phyloP scores from a whole-genome alignment of 2,329 filamentous ascomycete species.

The Aspergillus intermedius region DNA sequence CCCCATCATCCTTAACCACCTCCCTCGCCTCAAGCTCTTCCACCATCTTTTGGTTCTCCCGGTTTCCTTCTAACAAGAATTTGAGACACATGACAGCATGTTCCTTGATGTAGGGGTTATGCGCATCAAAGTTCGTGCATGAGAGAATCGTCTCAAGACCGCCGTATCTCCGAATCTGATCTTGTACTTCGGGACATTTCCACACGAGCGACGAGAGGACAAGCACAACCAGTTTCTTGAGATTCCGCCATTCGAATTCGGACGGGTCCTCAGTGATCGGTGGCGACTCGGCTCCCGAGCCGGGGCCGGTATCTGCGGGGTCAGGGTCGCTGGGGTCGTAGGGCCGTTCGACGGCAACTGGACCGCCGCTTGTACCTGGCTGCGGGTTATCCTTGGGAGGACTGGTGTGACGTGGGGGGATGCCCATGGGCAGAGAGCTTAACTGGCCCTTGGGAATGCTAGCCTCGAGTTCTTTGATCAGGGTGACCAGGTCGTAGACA shows the following conservation, averaged over 20 bases:
- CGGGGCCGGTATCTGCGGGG: conserved; percentile 36
- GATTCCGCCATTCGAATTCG: conserved; percentile 68
- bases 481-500: conserved; percentile 76
- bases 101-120: conserved; percentile 91
- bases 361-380: conserved; percentile 24
- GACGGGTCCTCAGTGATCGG: conserved; percentile 55
- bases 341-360: conserved; percentile 57
- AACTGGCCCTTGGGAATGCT: conserved; percentile 79
- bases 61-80: conserved; percentile 52
- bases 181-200: conserved; percentile 76
- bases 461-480: conserved; percentile 79
- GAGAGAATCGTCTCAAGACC: conserved; percentile 83
- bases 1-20: conserved; percentile 35
- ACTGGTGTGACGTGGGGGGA: conserved; percentile 17
- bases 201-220: conserved; percentile 85
- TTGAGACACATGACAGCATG: conserved; percentile 84
- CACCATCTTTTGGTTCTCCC: conserved; percentile 49
- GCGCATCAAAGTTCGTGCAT: conserved; percentile 83
- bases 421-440: conserved; percentile 31
- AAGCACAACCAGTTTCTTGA: conserved; percentile 88
- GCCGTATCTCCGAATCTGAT: conserved; percentile 76
- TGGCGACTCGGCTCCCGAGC: conserved; percentile 41
- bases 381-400: conserved; percentile 24
- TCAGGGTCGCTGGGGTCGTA: conserved; percentile 48
- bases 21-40: conserved; percentile 42